Conservation (phyloP, 179 eudicot species). For the Drosera spatulata region DNA sequence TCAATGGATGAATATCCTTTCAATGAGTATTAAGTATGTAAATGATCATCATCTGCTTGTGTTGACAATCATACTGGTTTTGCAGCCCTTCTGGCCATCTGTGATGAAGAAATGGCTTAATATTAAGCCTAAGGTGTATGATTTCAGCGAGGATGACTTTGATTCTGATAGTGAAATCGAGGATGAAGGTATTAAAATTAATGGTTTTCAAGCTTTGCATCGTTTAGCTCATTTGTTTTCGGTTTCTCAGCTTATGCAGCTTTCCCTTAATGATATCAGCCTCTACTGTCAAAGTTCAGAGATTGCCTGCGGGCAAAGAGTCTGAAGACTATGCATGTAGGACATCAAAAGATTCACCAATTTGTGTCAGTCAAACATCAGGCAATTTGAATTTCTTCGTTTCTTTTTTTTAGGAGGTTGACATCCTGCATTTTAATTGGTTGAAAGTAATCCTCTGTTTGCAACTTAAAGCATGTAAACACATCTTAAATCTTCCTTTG, state of each 20-base stretch:
- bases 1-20: not conserved
- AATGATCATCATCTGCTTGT: not conserved
- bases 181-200: slow-evolving; percentile 53
- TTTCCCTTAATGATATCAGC: too few species aligned
- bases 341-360: slow-evolving; percentile 25
- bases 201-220: not conserved
- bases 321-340: slow-evolving; percentile 22
- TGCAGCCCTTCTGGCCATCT: slow-evolving; percentile 85
- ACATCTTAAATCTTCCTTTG: not conserved
- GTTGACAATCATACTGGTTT: not conserved
- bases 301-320: not conserved
- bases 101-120: slow-evolving; percentile 98
- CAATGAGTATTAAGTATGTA: not conserved
- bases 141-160: slow-evolving; percentile 92
- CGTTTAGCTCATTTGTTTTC: not conserved
- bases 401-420: not conserved
- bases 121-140: slow-evolving; percentile 63
- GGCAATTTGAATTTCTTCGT: slow-evolving; percentile 15
- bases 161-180: slow-evolving; percentile 89
- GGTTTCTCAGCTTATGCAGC: not conserved
- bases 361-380: slow-evolving; percentile 29
- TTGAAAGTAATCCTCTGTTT: not conserved
- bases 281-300: too few species aligned
- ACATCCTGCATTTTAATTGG: not conserved
- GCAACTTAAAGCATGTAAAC: not conserved